A percentile compares a stretch with the other conserved stretches of the same genome.
These are phyloP conservation scores for Solanum chaucha DNA, from an alignment of 257 asterid species.

Conservation along the genomic window DNA sequence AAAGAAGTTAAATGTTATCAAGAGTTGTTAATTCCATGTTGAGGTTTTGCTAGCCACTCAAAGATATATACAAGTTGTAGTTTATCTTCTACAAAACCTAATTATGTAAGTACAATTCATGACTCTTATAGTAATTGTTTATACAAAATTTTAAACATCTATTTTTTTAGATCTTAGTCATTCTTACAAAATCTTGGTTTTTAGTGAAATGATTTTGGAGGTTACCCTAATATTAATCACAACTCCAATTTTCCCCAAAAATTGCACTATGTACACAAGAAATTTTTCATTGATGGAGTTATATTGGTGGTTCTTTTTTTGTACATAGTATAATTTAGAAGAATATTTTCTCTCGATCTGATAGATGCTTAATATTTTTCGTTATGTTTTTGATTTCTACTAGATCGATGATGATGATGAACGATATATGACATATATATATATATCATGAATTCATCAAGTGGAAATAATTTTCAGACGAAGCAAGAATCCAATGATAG, in stretches of 20 bases:
- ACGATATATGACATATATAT: neutral
- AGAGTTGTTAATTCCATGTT: neutral
- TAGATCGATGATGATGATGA: conserved; percentile 21
- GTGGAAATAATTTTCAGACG: conserved; percentile 10
- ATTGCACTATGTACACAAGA: neutral
- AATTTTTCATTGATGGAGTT: neutral
- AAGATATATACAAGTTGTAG: neutral
- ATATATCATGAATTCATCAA: conserved; percentile 31
- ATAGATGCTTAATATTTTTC: neutral
- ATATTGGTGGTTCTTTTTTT: neutral
- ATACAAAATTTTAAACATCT: neutral
- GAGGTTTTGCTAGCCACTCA: neutral
- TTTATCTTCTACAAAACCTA: conserved; percentile 8
- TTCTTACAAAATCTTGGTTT: neutral
- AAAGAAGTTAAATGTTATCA: neutral
- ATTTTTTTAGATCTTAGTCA: neutral
- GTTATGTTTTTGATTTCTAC: neutral
- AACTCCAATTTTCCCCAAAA: neutral
- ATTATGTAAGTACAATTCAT: conserved; percentile 21
- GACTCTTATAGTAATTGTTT: neutral
- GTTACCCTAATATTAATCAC: neutral
- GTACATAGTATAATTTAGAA: too few relatives aligned
- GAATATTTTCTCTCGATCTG: neutral
- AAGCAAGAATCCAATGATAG: conserved; percentile 32
- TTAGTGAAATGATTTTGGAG: neutral